A percentile compares a stretch with the other conserved stretches of the same genome.
These are phyloP conservation scores for Lactarius evosmus DNA, from an alignment of 768 basidiomycete species.

Conservation along the genomic window DNA sequence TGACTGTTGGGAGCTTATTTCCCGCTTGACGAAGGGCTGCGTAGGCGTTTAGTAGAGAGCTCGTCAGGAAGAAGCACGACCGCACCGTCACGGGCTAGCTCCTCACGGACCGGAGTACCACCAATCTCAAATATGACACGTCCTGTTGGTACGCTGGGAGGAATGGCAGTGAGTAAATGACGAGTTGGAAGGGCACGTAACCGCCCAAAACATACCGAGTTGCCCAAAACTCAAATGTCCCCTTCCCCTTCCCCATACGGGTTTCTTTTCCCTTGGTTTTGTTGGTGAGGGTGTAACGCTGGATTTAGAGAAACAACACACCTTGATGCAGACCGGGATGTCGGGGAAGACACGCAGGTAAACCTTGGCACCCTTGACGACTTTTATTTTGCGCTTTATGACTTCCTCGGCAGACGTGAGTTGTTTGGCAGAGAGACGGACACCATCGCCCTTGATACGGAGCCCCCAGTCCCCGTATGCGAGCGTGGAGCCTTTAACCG, in stretches of 20 bases:
- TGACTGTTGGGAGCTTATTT: constrained; percentile 79
- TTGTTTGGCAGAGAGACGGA: constrained; percentile 84
- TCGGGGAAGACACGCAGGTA: constrained; percentile 93
- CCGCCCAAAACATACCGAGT: constrained; percentile 56
- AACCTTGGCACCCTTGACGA: constrained; percentile 83
- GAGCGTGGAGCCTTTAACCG: constrained; percentile 88
- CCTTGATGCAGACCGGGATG: constrained; percentile 96
- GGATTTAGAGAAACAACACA: constrained; percentile 34
- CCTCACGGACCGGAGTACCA: constrained; percentile 83
- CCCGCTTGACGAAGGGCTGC: constrained; percentile 85
- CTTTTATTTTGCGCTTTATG: constrained; percentile 84
- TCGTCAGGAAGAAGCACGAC: constrained; percentile 11
- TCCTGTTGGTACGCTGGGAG: constrained; percentile 72
- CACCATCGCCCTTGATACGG: constrained; percentile 78
- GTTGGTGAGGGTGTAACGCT: background rate
- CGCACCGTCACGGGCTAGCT: constrained; percentile 88
- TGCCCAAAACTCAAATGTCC: constrained; percentile 96
- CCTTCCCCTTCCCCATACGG: constrained; percentile 99
- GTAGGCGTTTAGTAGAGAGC: constrained; percentile 1
- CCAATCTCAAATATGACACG: constrained; percentile 94
- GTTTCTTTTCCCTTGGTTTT: constrained; percentile 84
- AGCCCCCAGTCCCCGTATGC: constrained; percentile 92
- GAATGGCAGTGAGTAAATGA: background rate
- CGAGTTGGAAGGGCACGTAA: constrained; percentile 2
- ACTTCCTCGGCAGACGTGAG: constrained; percentile 83